Evolutionary conservation across 1,139 yeast genomes (phyloP).

Genomic region (Yamadazyma blattariae): DNA sequence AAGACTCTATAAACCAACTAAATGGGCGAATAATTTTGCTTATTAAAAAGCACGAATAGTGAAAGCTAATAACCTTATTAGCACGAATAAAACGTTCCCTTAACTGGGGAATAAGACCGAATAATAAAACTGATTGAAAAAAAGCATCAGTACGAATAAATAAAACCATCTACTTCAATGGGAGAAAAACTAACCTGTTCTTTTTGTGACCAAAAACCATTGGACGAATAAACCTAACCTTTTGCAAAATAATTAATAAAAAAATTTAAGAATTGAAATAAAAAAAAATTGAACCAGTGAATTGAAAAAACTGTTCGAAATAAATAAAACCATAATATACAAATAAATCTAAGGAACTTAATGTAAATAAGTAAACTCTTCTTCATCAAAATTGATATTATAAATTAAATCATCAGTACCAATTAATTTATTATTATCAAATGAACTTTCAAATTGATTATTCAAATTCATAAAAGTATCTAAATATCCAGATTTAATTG

Average conservation of each 20-base stretch:
- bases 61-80: no score
- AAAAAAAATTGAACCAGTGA: no score
- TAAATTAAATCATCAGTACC: not conserved
- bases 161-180: not conserved
- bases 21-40: no score
- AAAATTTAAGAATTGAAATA: not conserved
- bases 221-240: not conserved
- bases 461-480: constrained; percentile 33
- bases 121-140: constrained; percentile 3
- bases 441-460: constrained; percentile 22
- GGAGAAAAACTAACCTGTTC: not conserved
- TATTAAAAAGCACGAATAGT: no score
- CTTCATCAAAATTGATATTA: not conserved
- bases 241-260: not conserved
- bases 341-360: not conserved
- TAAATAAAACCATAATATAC: no score
- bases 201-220: no score
- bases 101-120: not conserved
- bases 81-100: not conserved
- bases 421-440: constrained; percentile 1
- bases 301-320: no score
- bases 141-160: constrained; percentile 1
- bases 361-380: not conserved
- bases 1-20: constrained; percentile 6
- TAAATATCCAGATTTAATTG: constrained; percentile 18